Conservation (phyloP, 805 yeast genomes). For the Ogataea salicorniae region DNA sequence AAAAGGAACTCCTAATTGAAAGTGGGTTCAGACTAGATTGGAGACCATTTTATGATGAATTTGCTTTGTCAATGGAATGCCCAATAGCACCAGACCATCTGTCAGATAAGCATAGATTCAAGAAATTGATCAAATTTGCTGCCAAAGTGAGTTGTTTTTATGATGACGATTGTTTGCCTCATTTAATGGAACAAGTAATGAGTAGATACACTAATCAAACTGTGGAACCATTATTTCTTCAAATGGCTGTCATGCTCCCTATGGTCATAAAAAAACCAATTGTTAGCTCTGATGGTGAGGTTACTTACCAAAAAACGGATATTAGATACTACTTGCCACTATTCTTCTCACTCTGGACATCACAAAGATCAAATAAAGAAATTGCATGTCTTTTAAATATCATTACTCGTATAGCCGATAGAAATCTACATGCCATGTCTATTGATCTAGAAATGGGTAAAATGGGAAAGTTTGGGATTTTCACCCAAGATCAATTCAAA, state of each 20-base stretch:
- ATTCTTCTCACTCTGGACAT: conserved; percentile 68
- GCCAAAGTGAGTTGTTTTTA: conserved; percentile 52
- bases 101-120: conserved; percentile 45
- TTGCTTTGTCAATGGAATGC: conserved; percentile 35
- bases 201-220: conserved; percentile 50
- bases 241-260: conserved; percentile 54
- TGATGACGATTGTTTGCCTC: conserved; percentile 40
- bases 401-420: conserved; percentile 55
- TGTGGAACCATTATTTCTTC: conserved; percentile 44
- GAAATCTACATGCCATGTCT: conserved; percentile 35
- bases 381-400: conserved; percentile 54
- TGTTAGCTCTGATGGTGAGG: conserved; percentile 9
- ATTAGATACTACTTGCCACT: conserved; percentile 53
- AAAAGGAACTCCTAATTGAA: conserved; percentile 35
- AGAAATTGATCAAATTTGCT: conserved; percentile 47
- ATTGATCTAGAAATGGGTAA: conserved; percentile 26
- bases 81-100: conserved; percentile 46
- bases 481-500: conserved; percentile 56
- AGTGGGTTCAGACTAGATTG: conserved; percentile 47
- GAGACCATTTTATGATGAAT: conserved; percentile 38
- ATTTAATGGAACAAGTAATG: conserved; percentile 46
- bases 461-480: conserved; percentile 56
- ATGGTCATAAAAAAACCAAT: conserved; percentile 28
- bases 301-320: conserved; percentile 22
- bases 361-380: conserved; percentile 49